Evolutionary conservation across 805 yeast species (phyloP), one percentile per base, ranked within the genome.

Genomic region (Lipomyces lipofer): DNA sequence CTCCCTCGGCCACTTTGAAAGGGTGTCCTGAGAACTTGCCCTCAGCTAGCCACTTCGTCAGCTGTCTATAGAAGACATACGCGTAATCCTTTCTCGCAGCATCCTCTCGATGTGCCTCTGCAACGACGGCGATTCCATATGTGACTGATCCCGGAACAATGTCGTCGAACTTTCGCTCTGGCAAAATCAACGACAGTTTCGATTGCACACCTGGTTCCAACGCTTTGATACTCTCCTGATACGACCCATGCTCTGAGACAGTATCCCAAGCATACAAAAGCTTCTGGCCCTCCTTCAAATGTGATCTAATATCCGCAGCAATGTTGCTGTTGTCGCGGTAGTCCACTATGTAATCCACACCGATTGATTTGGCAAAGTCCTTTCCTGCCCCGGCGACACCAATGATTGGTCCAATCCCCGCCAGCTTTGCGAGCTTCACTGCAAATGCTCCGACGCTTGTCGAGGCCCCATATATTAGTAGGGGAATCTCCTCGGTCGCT

Each of bases 301-400:
- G 21, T 3, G 40, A 28, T 1, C 51, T 33, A 36, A 51, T 46
- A 13, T 15, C 33, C 30, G 15, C 42, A 3, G 47, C 28, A 22
- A 47, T 38, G 27, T 39, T 36, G 21, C 35, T 38, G 19, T 17
- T 35, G 17, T 29, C 17, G 29, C 55, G 51, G 28, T 51, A 51
- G 38, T 51, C 55, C 25, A 51, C 43, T 17, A 51, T 32, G 28
- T 17, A 38, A 19, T 51, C 55, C 17, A 29, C 40, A 25, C 55
- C 55, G 21, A 39, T 42, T 13, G 17, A n/a, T n/a, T 46, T 47
- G 2, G 55, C 55, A 33, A 46, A 47, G 13, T 46, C 51, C n/a
- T 13, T 13, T 19, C 52, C 29, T 4, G 33, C 17, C n/a, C 55
- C 55, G 10, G 55, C 55, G 27, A 51, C 55, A n/a, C 49, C 55